Conservation (phyloP, 192 early-diverging fungal genomes). For the Coemansia sp. region DNA sequence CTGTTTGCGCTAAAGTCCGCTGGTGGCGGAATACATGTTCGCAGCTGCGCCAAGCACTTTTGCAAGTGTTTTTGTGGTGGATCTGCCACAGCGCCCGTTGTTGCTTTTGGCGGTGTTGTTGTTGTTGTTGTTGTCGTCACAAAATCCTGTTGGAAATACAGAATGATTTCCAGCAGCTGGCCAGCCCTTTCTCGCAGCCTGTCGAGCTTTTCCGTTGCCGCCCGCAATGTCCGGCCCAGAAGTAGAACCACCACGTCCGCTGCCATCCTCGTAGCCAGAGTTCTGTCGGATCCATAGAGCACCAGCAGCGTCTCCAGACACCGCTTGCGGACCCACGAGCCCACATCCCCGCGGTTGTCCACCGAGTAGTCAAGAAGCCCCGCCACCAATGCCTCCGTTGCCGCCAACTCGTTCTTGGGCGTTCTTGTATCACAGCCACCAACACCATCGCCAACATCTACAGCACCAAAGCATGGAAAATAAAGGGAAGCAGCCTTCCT, state of each 20-base stretch:
- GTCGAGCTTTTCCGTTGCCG: conserved; percentile 93
- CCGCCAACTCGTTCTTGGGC: conserved; percentile 12
- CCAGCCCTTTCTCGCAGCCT: conserved; percentile 76
- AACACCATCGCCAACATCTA: not conserved
- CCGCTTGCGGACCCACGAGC: conserved; percentile 86
- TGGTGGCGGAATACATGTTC: conserved; percentile 6
- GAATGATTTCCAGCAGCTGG: conserved; percentile 52
- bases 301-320: conserved; percentile 61
- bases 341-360: conserved; percentile 94
- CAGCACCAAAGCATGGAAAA: not conserved
- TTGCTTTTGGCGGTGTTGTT: not conserved
- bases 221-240: conserved; percentile 60
- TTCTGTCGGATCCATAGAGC: conserved; percentile 41
- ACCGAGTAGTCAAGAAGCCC: conserved; percentile 83
- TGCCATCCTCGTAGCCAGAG: conserved; percentile 1
- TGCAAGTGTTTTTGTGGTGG: conserved; percentile 2
- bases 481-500: too few relatives aligned
- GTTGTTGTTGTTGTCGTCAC: not conserved
- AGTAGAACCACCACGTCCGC: conserved; percentile 41
- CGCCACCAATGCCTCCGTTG: conserved; percentile 56
- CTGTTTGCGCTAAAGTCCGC: not conserved
- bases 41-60: conserved; percentile 18
- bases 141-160: conserved; percentile 17
- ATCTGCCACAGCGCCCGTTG: not conserved
- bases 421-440: not conserved